A percentile compares a stretch with the other conserved stretches of the same genome.
Conservation (phyloP, 2,329 filamentous ascomycete species). For the Aspergillus chevalieri region DNA sequence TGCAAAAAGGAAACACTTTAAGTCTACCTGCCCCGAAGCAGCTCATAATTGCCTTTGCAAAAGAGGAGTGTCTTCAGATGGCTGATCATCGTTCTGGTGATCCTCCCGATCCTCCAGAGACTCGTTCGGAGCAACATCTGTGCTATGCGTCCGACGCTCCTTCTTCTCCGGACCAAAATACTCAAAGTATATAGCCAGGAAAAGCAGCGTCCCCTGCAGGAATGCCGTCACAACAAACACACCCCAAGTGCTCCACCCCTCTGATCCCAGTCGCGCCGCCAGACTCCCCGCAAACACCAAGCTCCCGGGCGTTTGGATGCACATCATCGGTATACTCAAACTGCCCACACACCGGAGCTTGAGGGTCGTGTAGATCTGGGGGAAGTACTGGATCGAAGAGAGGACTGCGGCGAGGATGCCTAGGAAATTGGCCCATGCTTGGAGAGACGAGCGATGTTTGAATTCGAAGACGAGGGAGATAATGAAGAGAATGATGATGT, state of each 20-base stretch:
- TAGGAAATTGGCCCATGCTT: constrained; percentile 76
- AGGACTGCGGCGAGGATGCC: constrained; percentile 73
- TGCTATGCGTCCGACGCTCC: constrained; percentile 14
- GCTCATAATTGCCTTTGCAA: constrained; percentile 21
- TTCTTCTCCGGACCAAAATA: constrained; percentile 43
- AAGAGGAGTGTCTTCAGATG: constrained; percentile 32
- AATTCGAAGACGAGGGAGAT: constrained; percentile 61
- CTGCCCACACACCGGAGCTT: constrained; percentile 78
- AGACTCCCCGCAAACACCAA: constrained; percentile 84
- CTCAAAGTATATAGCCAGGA: constrained; percentile 71
- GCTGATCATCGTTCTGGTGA: constrained; percentile 13
- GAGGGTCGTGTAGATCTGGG: constrained; percentile 91
- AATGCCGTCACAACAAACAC: constrained; percentile 80
- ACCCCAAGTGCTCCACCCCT: constrained; percentile 93
- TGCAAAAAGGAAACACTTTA: background rate
- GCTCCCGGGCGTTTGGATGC: constrained; percentile 90
- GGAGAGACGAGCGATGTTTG: constrained; percentile 57
- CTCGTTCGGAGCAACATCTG: constrained; percentile 9
- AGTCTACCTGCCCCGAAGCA: background rate
- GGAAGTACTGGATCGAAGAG: constrained; percentile 84
- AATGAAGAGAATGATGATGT: constrained; percentile 64
- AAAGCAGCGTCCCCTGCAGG: constrained; percentile 75
- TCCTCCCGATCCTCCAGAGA: constrained; percentile 10
- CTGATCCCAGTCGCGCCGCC: constrained; percentile 67
- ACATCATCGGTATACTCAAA: constrained; percentile 95